Percentiles rank a stretch among this genome's conserved stretches.
phyloP scores from a whole-genome alignment of 1,284 basidiomycete species.

The Fomitopsis betulina region DNA sequence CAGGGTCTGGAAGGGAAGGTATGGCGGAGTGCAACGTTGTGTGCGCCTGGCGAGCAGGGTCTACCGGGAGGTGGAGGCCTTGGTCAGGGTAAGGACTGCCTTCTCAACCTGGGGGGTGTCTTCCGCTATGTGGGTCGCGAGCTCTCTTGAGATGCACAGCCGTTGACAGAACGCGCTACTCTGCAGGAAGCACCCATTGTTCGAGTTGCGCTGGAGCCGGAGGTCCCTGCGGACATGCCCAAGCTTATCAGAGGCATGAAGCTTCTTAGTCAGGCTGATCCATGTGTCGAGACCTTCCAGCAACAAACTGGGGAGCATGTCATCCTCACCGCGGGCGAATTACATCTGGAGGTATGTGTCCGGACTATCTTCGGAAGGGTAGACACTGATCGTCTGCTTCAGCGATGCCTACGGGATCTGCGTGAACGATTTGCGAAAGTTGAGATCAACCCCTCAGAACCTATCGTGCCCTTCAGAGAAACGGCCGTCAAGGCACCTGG shows the following conservation, averaged over 20 bases:
- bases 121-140: slow-evolving; percentile 55
- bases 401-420: slow-evolving; percentile 95
- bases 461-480: slow-evolving; percentile 97
- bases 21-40: slow-evolving; percentile 88
- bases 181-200: slow-evolving; percentile 84
- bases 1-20: slow-evolving; percentile 89
- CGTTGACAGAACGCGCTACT: slow-evolving; percentile 1
- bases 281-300: slow-evolving; percentile 95
- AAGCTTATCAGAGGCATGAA: slow-evolving; percentile 88
- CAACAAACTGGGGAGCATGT: slow-evolving; percentile 98
- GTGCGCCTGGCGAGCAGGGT: slow-evolving; percentile 52
- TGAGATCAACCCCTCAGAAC: slow-evolving; percentile 90
- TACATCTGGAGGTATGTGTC: slow-evolving; percentile 82
- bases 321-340: slow-evolving; percentile 92
- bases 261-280: slow-evolving; percentile 92
- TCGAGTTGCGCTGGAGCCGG: slow-evolving; percentile 91
- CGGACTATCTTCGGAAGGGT: too few relatives aligned
- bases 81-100: slow-evolving; percentile 41
- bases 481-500: slow-evolving; percentile 82
- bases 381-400: neutral
- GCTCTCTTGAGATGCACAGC: neutral
- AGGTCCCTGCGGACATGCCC: slow-evolving; percentile 87
- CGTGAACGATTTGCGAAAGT: slow-evolving; percentile 93
- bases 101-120: slow-evolving; percentile 84
- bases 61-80: slow-evolving; percentile 33